Base-by-base conservation (phyloP, 345 rosid genomes). In the Sisymbrium altissimum region DNA sequence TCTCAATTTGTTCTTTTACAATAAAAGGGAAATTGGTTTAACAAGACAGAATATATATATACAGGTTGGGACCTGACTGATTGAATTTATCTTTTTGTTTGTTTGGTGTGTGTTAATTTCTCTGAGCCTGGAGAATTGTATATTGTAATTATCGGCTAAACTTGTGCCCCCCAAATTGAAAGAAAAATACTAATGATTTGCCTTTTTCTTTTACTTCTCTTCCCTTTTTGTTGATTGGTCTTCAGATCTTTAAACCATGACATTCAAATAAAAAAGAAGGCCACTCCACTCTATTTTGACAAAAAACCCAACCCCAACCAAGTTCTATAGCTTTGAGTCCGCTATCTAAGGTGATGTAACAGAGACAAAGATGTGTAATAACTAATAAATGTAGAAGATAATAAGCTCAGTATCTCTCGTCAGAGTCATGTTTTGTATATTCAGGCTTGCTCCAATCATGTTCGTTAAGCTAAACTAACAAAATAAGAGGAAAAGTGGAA, bases 1-100 rank as follows among this genome's bases (percentile, higher is more conserved):
- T 71, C 60, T 33, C 60, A 36, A 81, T 86, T 83, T 80, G 52
- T 84, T 88, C 65, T 79, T 86, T 61, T 70, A 70, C 66, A 68
- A 70, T 77, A 81, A 85, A 55, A 49, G 58, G 35, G 40, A 48
- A 45, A 77, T 77, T 70, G 76, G 76, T 62, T 70, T 75, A 50
- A 59, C 68, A 67, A 59, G 30, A 67, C 52, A 7, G 29, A 48
- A 50, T 3, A 43, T 49, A 52, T 41, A 68, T 29, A 64, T 61
- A 61, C 58, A 61, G 59, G 68, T 59, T 41, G 12, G 57, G 21
- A 61, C 63, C 70, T 68, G 57, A 68, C 75, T 70, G 65, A 62
- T 70, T 74, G 73, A 66, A 29, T 39, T 54, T 5, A n/a, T 63
- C 35, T 64, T 12, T 23, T 45, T 11, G 36, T 41, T n/a, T 18